Evolutionary conservation across 2,329 filamentous ascomycete genomes (phyloP).

Genomic region (Fusarium verticillioides): DNA sequence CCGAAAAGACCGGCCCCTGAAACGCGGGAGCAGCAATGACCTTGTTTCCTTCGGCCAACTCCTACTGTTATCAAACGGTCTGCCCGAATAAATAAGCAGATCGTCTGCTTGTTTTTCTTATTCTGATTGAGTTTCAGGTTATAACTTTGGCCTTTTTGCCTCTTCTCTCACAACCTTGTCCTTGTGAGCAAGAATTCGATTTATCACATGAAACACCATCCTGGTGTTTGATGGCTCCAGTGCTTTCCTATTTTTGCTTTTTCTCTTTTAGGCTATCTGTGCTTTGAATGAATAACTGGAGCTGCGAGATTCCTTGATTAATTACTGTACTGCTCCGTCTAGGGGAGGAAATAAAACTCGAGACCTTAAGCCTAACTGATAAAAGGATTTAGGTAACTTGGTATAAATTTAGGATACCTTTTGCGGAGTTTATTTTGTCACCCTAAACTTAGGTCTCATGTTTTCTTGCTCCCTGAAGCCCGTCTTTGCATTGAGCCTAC

Average conservation of each 20-base stretch:
- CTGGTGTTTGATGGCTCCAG: not conserved
- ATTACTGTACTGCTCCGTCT: not conserved
- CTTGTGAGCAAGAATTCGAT: not conserved
- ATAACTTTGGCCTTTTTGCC: not conserved
- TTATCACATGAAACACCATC: conserved; percentile 22
- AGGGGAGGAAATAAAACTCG: no score
- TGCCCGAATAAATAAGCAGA: conserved; percentile 3
- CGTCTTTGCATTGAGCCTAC: no score
- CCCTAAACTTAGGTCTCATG: no score
- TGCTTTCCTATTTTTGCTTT: conserved; percentile 1
- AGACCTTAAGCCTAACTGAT: no score
- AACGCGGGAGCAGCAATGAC: conserved; percentile 9
- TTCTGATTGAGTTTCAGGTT: conserved; percentile 33
- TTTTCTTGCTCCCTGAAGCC: no score
- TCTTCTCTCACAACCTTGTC: conserved; percentile 11
- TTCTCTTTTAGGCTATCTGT: not conserved
- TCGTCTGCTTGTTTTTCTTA: conserved; percentile 9
- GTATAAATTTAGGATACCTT: no score
- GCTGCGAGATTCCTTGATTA: not conserved
- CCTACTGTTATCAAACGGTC: conserved; percentile 1
- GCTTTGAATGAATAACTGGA: not conserved
- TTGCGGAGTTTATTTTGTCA: no score
- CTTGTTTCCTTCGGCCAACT: conserved; percentile 1
- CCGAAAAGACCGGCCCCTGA: conserved; percentile 14
- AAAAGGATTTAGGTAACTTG: no score